A percentile compares a stretch with the other conserved stretches of the same genome.
phyloP scores from a whole-genome alignment of 768 basidiomycete genomes.

The Pulveroboletus frians region DNA sequence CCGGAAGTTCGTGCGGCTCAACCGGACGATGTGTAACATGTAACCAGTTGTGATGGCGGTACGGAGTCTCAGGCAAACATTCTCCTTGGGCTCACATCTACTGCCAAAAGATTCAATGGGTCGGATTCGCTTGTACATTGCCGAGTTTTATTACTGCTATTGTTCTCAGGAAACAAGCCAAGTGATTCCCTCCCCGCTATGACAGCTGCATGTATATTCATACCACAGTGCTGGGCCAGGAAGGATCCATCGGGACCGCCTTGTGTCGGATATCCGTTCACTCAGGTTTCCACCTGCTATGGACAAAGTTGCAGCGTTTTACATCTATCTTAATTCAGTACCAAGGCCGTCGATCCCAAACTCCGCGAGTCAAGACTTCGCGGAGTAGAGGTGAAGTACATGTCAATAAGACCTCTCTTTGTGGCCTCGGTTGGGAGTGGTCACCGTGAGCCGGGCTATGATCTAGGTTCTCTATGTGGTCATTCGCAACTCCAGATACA shows the following conservation, averaged over 20 bases:
- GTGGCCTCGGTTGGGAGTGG: neutral
- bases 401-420: neutral
- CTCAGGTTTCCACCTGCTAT: neutral
- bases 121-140: neutral
- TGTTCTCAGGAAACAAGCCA: neutral
- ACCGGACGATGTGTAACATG: neutral
- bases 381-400: constrained; percentile 22
- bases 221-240: neutral
- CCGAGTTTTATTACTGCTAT: neutral
- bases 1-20: neutral
- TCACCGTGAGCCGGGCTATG: neutral
- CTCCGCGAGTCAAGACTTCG: constrained; percentile 23
- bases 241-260: neutral
- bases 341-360: constrained; percentile 8
- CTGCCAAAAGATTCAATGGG: neutral
- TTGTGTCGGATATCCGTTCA: neutral
- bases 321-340: neutral
- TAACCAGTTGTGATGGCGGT: neutral
- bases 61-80: constrained; percentile 3
- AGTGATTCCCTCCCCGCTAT: neutral
- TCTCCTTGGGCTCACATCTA: neutral
- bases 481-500: neutral
- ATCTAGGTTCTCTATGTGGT: neutral
- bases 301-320: neutral
- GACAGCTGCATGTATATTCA: neutral